These are phyloP conservation scores for Neocatenulostroma microsporum DNA, from an alignment of 2,329 filamentous ascomycete genomes.

Conservation along the genomic window DNA sequence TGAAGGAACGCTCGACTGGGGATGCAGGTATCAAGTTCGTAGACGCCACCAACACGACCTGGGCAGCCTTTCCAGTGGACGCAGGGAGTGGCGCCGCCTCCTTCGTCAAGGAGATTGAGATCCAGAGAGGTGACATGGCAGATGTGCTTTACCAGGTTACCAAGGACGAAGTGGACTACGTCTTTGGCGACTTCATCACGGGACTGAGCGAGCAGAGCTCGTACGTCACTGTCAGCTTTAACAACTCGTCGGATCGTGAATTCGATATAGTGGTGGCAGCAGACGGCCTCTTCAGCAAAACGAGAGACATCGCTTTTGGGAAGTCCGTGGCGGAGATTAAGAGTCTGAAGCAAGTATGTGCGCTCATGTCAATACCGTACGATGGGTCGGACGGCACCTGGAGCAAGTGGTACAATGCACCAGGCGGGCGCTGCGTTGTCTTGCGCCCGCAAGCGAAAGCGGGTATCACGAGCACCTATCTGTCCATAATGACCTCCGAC, in stretches of 20 bases:
- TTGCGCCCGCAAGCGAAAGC: slow-evolving; percentile 14
- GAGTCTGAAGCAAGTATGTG: slow-evolving; percentile 18
- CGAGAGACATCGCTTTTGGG: slow-evolving; percentile 20
- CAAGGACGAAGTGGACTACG: slow-evolving; percentile 17
- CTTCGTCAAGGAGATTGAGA: slow-evolving; percentile 47
- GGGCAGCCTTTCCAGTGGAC: slow-evolving; percentile 19
- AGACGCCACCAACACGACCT: slow-evolving; percentile 12
- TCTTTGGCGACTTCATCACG: slow-evolving; percentile 9
- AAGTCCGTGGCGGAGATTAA: slow-evolving; percentile 12
- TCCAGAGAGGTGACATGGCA: slow-evolving; percentile 47
- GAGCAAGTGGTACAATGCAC: slow-evolving; percentile 22
- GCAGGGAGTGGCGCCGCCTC: slow-evolving; percentile 7
- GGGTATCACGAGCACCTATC: slow-evolving; percentile 8
- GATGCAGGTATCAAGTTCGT: slow-evolving; percentile 24
- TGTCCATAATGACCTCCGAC: slow-evolving; percentile 6
- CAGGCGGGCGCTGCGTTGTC: slow-evolving; percentile 20
- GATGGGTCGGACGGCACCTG: slow-evolving; percentile 18
- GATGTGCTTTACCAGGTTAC: slow-evolving; percentile 33
- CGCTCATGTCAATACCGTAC: slow-evolving; percentile 21
- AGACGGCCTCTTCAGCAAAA: slow-evolving; percentile 22
- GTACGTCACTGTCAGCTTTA: slow-evolving; percentile 9
- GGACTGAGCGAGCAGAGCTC: slow-evolving; percentile 4
- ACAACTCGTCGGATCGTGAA: not conserved
- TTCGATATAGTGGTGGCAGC: slow-evolving; percentile 26
- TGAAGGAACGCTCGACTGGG: slow-evolving; percentile 12